Base-by-base conservation (phyloP, 345 rosid genomes). In the Cardamine chenopodiifolia region DNA sequence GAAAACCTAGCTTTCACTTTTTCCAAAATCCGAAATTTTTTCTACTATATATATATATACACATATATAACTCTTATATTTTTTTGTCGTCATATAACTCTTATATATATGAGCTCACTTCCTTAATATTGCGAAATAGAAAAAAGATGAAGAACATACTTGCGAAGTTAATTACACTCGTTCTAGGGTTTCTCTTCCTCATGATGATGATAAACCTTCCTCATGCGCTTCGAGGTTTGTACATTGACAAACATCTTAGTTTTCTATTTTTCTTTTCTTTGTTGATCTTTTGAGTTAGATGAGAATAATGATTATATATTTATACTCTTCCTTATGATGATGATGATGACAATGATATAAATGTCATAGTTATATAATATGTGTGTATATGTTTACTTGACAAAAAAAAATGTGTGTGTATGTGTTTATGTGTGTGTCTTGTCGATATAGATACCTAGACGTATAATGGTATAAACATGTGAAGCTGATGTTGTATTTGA, bases 1-100 rank as follows among this genome's bases (percentile, higher is more conserved):
- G 76, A 55, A 77, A 71, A 57, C 72, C 80, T 77, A 77, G 72
- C 76, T 71, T 40, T 67, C 48, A 71, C 76, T 37, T 70, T 70
- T 19, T 35, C 6, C 7, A 35, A 57, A 15, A 55, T 35, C 10
- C 19, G 32, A 64, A 34, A 8, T 34, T 1, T 8, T 32, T 5
- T 26, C 53, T 59, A 75, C 62, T 15, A 14, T 48, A 44, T 17
- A n/a, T 35, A 35, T n/a, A n/a, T n/a, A n/a, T n/a, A n/a, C n/a
- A n/a, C n/a, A n/a, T n/a, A 8, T n/a, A n/a, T n/a, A 34, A 7
- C 40, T 11, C 29, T 29, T 50, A 15, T 62, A 17, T 32, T 35
- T 39, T 52, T n/a, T n/a, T n/a, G n/a, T n/a, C n/a, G n/a, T n/a
- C n/a, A n/a, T n/a, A n/a, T n/a, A n/a, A n/a, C n/a, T n/a, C n/a